phyloP scores from a whole-genome alignment of 257 asterid species.

The Solanum clarkiae region DNA sequence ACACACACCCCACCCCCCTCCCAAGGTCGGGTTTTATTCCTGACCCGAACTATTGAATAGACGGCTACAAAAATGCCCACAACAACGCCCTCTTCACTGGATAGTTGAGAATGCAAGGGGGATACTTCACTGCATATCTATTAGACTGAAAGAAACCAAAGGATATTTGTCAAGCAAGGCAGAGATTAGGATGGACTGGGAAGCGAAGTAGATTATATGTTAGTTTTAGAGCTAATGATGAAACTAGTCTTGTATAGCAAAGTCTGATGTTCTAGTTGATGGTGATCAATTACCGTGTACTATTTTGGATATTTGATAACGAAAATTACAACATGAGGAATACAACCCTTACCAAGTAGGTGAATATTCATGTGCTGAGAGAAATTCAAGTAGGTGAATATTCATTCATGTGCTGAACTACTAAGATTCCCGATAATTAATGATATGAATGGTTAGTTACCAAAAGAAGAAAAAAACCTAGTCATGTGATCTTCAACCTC shows the following conservation, averaged over 20 bases:
- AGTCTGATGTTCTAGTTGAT: too few relatives aligned
- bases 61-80: not conserved
- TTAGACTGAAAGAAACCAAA: not conserved
- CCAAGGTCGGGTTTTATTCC: too few relatives aligned
- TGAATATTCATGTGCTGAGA: not conserved
- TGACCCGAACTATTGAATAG: not conserved
- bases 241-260: too few relatives aligned
- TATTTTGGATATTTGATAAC: too few relatives aligned
- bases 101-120: not conserved
- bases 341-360: not conserved
- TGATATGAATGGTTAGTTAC: not conserved
- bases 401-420: not conserved
- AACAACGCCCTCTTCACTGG: not conserved
- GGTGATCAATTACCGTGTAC: too few relatives aligned
- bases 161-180: too few relatives aligned
- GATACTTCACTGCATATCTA: not conserved
- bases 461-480: not conserved
- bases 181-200: too few relatives aligned
- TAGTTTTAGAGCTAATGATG: too few relatives aligned
- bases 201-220: too few relatives aligned
- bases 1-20: too few relatives aligned
- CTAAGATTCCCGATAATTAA: not conserved
- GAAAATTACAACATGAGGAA: not conserved
- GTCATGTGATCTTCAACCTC: not conserved
- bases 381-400: not conserved